These are phyloP conservation scores for Phalaenopsis hybrid DNA, from an alignment of 116 monocot genomes.

Conservation along the genomic window DNA sequence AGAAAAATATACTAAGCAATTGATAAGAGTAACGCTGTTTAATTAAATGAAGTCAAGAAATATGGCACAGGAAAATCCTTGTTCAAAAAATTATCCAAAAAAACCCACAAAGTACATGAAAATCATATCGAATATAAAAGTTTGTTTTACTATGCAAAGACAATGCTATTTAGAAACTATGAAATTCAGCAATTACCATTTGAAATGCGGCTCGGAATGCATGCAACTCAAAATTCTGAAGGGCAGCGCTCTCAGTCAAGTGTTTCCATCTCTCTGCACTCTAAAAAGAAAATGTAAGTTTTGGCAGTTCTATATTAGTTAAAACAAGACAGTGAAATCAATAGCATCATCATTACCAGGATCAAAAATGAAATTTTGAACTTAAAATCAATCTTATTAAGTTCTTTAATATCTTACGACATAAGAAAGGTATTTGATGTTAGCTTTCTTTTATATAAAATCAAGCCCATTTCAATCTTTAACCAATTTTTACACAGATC, in stretches of 20 bases:
- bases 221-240: slow-evolving; percentile 79
- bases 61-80: not conserved
- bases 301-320: not conserved
- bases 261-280: slow-evolving; percentile 95
- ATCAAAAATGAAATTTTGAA: not conserved
- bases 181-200: slow-evolving; percentile 35
- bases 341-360: not conserved
- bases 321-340: not conserved
- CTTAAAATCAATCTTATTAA: not conserved
- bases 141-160: not conserved
- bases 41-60: not conserved
- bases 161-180: not conserved
- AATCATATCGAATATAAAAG: not conserved
- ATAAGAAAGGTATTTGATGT: not conserved
- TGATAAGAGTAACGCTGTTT: not conserved
- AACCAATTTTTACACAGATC: not conserved
- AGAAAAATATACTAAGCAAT: not conserved
- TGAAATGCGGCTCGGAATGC: slow-evolving; percentile 74
- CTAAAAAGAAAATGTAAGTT: slow-evolving; percentile 25
- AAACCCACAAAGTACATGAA: not conserved
- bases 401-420: not conserved
- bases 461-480: not conserved
- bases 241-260: slow-evolving; percentile 55
- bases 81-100: not conserved
- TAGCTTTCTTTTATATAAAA: not conserved